Evolutionary conservation across 345 rosid species (phyloP).

Genomic region (Pugionium cornutum): DNA sequence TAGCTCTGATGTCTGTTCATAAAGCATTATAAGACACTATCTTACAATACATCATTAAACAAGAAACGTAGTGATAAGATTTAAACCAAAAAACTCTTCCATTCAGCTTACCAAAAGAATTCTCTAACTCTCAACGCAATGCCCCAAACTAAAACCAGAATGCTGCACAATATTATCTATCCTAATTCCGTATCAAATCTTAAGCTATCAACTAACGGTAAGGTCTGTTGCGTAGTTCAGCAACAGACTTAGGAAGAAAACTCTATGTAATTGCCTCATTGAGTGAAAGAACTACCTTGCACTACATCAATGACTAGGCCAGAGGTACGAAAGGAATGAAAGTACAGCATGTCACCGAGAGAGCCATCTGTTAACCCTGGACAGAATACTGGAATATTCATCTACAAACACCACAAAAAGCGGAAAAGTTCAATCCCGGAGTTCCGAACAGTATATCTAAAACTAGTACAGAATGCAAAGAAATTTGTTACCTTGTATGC

Average conservation of each 20-base stretch:
- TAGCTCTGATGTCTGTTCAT: slow-evolving; percentile 73
- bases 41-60: neutral
- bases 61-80: neutral
- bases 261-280: neutral
- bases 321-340: slow-evolving; percentile 69
- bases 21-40: neutral
- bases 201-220: neutral
- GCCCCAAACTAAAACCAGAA: neutral
- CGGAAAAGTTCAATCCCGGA: neutral
- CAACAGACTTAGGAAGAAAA: too few species aligned
- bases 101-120: slow-evolving; percentile 1
- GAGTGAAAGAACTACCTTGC: slow-evolving; percentile 52
- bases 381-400: slow-evolving; percentile 86
- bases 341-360: slow-evolving; percentile 89
- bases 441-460: neutral
- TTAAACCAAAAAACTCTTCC: neutral
- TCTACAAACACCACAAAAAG: slow-evolving; percentile 49
- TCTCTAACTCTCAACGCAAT: neutral
- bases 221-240: too few species aligned
- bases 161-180: neutral
- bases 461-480: neutral
- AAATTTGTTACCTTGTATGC: slow-evolving; percentile 66
- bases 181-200: neutral
- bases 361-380: slow-evolving; percentile 97
- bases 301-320: slow-evolving; percentile 66